A percentile compares a stretch with the other conserved stretches of the same genome.
Conservation (phyloP, 2,329 filamentous ascomycete genomes). For the Cladosporium sp. region DNA sequence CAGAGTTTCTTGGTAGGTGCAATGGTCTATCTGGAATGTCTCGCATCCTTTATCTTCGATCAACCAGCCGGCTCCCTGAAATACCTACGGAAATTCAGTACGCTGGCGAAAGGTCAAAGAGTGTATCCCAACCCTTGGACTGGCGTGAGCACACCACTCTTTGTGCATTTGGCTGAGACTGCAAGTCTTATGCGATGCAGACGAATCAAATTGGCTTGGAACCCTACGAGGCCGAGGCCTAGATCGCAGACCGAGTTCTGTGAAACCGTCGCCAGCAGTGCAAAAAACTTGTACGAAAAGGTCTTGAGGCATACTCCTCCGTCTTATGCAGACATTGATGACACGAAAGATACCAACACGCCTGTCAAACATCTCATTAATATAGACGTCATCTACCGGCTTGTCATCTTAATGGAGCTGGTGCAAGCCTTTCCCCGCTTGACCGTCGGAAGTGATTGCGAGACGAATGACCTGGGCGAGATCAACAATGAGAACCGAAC, state of each 20-base stretch:
- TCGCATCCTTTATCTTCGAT: slow-evolving; percentile 15
- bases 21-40: slow-evolving; percentile 18
- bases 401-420: slow-evolving; percentile 14
- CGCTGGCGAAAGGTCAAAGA: slow-evolving; percentile 9
- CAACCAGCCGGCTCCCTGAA: slow-evolving; percentile 10
- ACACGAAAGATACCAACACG: slow-evolving; percentile 14
- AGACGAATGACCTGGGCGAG: background rate
- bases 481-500: background rate
- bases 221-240: background rate
- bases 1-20: slow-evolving; percentile 17
- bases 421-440: slow-evolving; percentile 14
- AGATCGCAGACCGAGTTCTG: background rate
- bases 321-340: slow-evolving; percentile 1
- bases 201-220: background rate
- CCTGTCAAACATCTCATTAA: slow-evolving; percentile 14
- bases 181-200: slow-evolving; percentile 14
- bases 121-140: slow-evolving; percentile 16
- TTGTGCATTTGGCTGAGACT: slow-evolving; percentile 14
- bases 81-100: slow-evolving; percentile 11
- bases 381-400: slow-evolving; percentile 14
- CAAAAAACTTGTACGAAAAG: background rate
- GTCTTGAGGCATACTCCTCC: background rate
- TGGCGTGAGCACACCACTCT: slow-evolving; percentile 14
- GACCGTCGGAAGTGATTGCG: background rate
- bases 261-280: background rate